Evolutionary conservation across 345 rosid genomes (phyloP), one percentile per base, ranked within the genome.

Genomic region (Theobroma cacao): DNA sequence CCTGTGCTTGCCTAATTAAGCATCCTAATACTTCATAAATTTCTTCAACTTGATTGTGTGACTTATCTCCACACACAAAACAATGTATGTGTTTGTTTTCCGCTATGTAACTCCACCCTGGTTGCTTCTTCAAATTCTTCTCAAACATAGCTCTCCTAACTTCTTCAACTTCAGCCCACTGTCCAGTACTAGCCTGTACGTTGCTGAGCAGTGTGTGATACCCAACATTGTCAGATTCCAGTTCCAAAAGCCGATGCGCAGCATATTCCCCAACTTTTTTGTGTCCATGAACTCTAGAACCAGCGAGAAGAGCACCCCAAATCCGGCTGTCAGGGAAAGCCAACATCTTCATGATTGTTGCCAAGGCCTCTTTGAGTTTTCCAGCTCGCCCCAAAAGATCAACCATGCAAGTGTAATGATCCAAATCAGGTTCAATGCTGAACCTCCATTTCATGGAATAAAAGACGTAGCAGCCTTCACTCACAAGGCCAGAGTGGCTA

Each of bases 341-440:
- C 11, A 76, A 60, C 86, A 79, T 85, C 28, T 73, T 78, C 38
- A 77, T 12, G 65, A 83, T 67, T 20, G 83, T 70, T 26, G 75
- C 72, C n/a, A 87, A 41, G 66, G 85, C 90, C 50, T 85, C 82
- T 47, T 79, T 80, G 33, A 85, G 75, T 83, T 75, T 77, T 45
- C 90, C 90, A 36, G 70, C 81, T 26, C 86, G 86, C 56, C 86
- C 90, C 45, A 85, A 76, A 56, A 87, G 88, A 80, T 85, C 86
- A 17, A 80, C 90, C 62, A 87, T 60, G 68, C 85, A 79, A 65
- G 89, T 83, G 72, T 85, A 85, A 52, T 85, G 88, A 67, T 87
- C 90, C 45, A 83, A 40, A 74, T 75, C 79, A 22, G 88, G 85
- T 31, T 77, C 81, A 41, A 87, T 59, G 65, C 68, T 33, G 50